These are phyloP conservation scores for Jatropha podagrica DNA, from an alignment of 441 rosid species.

Conservation along the genomic window DNA sequence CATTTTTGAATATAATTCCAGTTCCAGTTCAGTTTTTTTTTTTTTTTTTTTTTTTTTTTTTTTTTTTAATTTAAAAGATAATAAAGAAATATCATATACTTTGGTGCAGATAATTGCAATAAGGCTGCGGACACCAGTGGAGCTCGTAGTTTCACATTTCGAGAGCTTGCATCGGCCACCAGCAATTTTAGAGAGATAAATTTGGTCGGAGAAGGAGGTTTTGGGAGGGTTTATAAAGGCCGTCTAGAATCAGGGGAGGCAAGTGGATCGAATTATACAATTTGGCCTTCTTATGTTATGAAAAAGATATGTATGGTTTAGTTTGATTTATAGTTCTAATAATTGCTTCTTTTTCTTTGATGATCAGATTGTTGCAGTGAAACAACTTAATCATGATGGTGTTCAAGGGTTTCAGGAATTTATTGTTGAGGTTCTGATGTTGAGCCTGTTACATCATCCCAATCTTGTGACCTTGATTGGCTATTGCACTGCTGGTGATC, in stretches of 20 bases:
- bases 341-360: not conserved
- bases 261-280: conserved; percentile 35
- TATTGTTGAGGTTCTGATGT: conserved; percentile 91
- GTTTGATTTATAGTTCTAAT: not conserved
- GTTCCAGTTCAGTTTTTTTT: not conserved
- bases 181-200: conserved; percentile 79
- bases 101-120: conserved; percentile 37
- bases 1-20: not conserved
- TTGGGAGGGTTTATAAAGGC: conserved; percentile 89
- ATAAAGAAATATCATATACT: not conserved
- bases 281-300: not conserved
- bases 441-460: conserved; percentile 79
- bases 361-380: conserved; percentile 82
- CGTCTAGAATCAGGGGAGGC: conserved; percentile 72
- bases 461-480: conserved; percentile 86
- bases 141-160: conserved; percentile 81
- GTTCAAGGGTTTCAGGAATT: conserved; percentile 88
- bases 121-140: conserved; percentile 31
- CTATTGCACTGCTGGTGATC: conserved; percentile 92
- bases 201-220: conserved; percentile 91
- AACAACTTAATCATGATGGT: conserved; percentile 80
- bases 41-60: not conserved
- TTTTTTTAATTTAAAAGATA: not conserved
- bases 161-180: conserved; percentile 83
- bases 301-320: not conserved